A percentile compares a stretch with the other conserved stretches of the same genome.
These are phyloP conservation scores for Boletus sp. DNA, from an alignment of 1,284 basidiomycete species.

Conservation along the genomic window DNA sequence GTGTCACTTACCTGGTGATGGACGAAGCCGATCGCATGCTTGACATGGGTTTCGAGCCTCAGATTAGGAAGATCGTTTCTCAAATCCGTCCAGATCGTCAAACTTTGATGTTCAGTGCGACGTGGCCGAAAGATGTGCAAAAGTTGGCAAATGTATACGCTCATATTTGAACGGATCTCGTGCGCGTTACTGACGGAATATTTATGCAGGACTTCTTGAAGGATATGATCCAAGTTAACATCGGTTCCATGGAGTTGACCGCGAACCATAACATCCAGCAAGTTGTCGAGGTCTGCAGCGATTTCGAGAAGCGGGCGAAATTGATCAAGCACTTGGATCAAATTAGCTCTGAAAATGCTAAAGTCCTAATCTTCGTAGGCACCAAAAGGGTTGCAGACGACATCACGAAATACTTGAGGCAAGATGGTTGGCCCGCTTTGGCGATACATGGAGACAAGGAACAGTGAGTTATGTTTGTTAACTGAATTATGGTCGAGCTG, in stretches of 20 bases:
- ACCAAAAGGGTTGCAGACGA: constrained; percentile 99
- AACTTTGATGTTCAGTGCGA: constrained; percentile 97
- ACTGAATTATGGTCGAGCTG: constrained; percentile 13
- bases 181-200: not conserved
- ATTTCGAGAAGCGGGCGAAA: constrained; percentile 97
- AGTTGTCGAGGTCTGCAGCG: constrained; percentile 94
- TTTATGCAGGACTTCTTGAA: constrained; percentile 81
- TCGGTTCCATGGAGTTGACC: constrained; percentile 97
- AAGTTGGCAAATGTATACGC: constrained; percentile 79
- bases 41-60: constrained; percentile 99
- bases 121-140: constrained; percentile 99
- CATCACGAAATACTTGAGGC: constrained; percentile 94
- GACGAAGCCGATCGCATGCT: constrained; percentile 99
- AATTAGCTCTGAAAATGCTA: constrained; percentile 96
- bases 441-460: constrained; percentile 99
- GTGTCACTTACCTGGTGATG: constrained; percentile 98
- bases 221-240: constrained; percentile 98
- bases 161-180: not conserved
- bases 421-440: constrained; percentile 98
- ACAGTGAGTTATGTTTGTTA: constrained; percentile 58
- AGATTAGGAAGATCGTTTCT: constrained; percentile 96
- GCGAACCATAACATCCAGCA: constrained; percentile 99
- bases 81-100: constrained; percentile 98
- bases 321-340: constrained; percentile 97
- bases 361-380: constrained; percentile 98